Conservation (phyloP, 345 rosid species). For the Aquilaria sinensis region DNA sequence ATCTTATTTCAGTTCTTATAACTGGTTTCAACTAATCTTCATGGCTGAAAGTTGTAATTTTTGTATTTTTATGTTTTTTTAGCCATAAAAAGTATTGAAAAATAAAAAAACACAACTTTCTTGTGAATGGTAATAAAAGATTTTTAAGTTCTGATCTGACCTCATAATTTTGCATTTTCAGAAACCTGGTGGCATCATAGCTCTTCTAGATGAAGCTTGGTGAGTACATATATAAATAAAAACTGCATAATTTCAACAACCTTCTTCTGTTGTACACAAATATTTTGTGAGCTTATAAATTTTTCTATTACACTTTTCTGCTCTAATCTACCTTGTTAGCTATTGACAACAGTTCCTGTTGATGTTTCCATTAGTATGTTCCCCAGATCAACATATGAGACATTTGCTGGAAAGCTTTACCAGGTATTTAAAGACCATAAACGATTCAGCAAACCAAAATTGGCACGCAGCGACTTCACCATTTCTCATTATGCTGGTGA, state of each 20-base stretch:
- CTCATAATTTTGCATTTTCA: constrained; percentile 35
- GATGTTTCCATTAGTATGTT: constrained; percentile 65
- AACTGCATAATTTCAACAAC: neutral
- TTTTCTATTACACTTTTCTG: constrained; percentile 4
- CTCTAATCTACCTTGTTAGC: constrained; percentile 10
- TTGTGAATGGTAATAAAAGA: neutral
- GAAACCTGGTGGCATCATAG: constrained; percentile 99
- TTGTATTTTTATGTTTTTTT: too few species aligned
- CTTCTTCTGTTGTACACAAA: neutral
- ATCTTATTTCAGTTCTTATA: too few species aligned
- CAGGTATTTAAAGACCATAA: constrained; percentile 83
- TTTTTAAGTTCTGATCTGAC: constrained; percentile 22
- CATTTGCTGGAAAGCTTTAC: constrained; percentile 92
- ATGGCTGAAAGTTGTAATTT: too few species aligned
- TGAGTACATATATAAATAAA: constrained; percentile 27
- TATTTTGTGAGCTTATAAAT: neutral
- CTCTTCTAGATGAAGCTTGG: constrained; percentile 99
- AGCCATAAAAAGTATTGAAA: too few species aligned
- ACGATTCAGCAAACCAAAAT: constrained; percentile 89
- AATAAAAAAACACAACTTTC: neutral
- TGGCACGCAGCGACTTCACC: constrained; percentile 92
- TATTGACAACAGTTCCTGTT: constrained; percentile 15
- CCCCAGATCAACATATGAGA: constrained; percentile 95
- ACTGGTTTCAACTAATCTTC: too few species aligned
- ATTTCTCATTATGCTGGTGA: constrained; percentile 96